Conservation (phyloP, 2,329 filamentous ascomycete genomes). For the Diaporthe destruens region DNA sequence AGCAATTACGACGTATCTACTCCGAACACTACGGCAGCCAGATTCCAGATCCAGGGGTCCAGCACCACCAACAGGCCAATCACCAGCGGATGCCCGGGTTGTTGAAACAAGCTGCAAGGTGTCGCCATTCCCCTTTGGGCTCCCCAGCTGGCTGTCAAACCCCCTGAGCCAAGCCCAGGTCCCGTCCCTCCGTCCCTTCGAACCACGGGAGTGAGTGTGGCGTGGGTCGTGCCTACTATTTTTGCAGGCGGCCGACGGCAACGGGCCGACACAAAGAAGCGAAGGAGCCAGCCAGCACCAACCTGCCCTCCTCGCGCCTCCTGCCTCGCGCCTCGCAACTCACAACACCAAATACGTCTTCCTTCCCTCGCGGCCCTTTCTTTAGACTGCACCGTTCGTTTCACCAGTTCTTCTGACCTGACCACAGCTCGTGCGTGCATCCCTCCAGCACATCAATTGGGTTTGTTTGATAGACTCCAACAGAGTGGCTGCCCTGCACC, state of each 20-base stretch:
- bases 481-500: slow-evolving; percentile 5
- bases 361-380: slow-evolving; percentile 8
- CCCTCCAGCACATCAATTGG: slow-evolving; percentile 7
- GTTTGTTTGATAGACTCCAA: slow-evolving; percentile 23
- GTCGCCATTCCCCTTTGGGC: slow-evolving; percentile 28
- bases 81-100: slow-evolving; percentile 1
- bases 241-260: slow-evolving; percentile 20
- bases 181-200: neutral
- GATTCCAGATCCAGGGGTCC: slow-evolving; percentile 32
- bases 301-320: neutral
- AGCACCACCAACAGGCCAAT: neutral
- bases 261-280: slow-evolving; percentile 18
- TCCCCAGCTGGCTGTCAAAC: slow-evolving; percentile 27
- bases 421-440: slow-evolving; percentile 2
- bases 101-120: slow-evolving; percentile 19
- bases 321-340: neutral
- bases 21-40: slow-evolving; percentile 2
- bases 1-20: slow-evolving; percentile 27
- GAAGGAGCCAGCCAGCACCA: neutral
- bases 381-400: slow-evolving; percentile 6
- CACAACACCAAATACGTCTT: slow-evolving; percentile 7
- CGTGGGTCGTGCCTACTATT: slow-evolving; percentile 9
- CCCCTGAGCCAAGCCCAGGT: slow-evolving; percentile 29
- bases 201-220: neutral
- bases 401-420: slow-evolving; percentile 23